Base-by-base conservation (phyloP, 169 alveolate species). In the Sarcocystis neurona region DNA sequence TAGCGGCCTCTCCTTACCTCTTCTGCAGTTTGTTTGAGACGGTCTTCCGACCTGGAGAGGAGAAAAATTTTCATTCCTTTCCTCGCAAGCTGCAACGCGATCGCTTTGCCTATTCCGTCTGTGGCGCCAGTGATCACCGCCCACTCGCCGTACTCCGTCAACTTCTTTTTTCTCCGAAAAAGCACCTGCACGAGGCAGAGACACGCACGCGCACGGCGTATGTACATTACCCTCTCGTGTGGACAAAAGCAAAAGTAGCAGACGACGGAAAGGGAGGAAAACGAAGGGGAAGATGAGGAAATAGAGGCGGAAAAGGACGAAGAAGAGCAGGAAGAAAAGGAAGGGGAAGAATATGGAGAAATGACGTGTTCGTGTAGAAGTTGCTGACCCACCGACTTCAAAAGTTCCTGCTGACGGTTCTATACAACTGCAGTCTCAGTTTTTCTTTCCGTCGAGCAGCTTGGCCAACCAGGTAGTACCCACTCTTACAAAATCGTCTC, bases 41-140 rank as follows among this genome's bases (percentile, higher is more conserved):
- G 79, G 48, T 91, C 85, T 30, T 70, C 89, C 46, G 60, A 79
- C 43, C 92, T 32, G 2, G 85, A 46, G 37, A 90, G 1, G 41
- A 90, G 82, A 18, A 87, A n/a, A 39, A 56, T 34, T 30, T 72
- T 88, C 39, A 82, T 8, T 56, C 88, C 88, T 50, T 37, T 44
- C 47, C 68, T 68, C 4, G 91, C 93, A 27, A 95, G 85, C 85
- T 93, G 92, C 58, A 78, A 48, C 32, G 96, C 95, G 39, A 94
- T 56, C 53, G 95, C 96, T 79, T 92, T 92, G 30, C 97, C 97
- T 30, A 95, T 95, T 80, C 97, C 97, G 72, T 95, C 97, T 3
- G 95, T 93, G 89, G 97, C 97, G 23, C 97, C 97, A 5, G 96
- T 93, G n/a, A 94, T 86, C 63, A 94, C 86, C 0, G 95, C 96